Base-by-base conservation (phyloP, 208 protist species). In the Leptomonas seymouri region DNA sequence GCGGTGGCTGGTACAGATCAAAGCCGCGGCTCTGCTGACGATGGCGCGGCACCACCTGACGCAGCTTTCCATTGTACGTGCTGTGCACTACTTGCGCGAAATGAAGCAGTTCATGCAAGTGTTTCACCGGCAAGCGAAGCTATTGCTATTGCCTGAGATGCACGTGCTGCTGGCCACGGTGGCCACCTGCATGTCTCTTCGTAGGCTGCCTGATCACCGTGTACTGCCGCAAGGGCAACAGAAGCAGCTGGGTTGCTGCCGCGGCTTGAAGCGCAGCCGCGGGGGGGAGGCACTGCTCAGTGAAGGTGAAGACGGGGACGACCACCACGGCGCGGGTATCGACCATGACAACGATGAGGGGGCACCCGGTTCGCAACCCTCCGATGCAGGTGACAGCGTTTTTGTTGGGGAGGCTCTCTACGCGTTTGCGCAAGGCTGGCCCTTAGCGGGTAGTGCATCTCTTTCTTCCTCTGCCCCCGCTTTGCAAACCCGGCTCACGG, bases 1-100 rank as follows among this genome's bases (percentile, higher is more conserved):
- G 61, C 81, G 85, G 16, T 78, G 74, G 67, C 61, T 90, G 20
- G 80, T 90, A 20, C 50, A 85, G 42, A 71, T 90, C 45, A 90
- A 90, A 46, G 72, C 74, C 20, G 67, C 85, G 15, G 63, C 79
- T 28, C 50, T 87, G 50, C 34, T 90, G 18, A 79, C 80, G 8
- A 77, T 86, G 65, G 73, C 71, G 31, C 64, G 66, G 5, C 64
- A 78, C 42, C 64, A 73, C 57, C 49, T 87, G 66, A 77, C 80
- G 20, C 81, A 87, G 34, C 57, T 90, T 14, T 67, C 67, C 7
- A 41, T 86, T n/a, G 50, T 39, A 0, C 61, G 74, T 18, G 78
- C 73, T 0, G 64, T 82, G 27, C 55, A 71, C 30, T 58, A 80
- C 41, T 58, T 90, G 34, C 62, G 68, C 2, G 72, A 80, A 44